Conservation (phyloP, 176 grass and related monocot species). For the Triticum timopheevii region DNA sequence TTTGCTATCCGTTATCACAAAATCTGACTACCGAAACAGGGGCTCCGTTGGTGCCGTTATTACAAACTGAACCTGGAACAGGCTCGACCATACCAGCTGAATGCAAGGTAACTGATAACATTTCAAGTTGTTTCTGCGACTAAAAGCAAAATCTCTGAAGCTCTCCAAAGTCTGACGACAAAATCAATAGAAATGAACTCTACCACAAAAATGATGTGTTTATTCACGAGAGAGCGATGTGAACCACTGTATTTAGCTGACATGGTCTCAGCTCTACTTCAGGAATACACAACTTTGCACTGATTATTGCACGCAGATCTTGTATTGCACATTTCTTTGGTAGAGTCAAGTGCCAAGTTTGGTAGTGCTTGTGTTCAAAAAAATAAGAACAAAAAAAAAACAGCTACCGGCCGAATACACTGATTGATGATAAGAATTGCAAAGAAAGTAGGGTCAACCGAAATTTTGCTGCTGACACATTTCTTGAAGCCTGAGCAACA, state of each 20-base stretch:
- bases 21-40: too few relatives aligned
- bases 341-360: not conserved
- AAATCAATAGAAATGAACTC: too few relatives aligned
- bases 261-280: not conserved
- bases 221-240: not conserved
- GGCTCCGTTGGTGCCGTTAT: too few relatives aligned
- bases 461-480: not conserved
- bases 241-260: not conserved
- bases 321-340: not conserved
- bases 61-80: too few relatives aligned
- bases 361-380: not conserved
- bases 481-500: not conserved
- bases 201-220: too few relatives aligned
- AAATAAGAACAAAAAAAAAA: too few relatives aligned
- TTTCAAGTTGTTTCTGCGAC: too few relatives aligned
- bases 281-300: not conserved
- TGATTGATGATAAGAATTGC: not conserved
- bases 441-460: not conserved
- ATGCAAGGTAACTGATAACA: too few relatives aligned
- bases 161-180: too few relatives aligned
- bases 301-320: not conserved
- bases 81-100: too few relatives aligned
- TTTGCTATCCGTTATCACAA: too few relatives aligned
- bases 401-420: not conserved
- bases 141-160: too few relatives aligned